These are phyloP conservation scores for Musa itinerans DNA, from an alignment of 176 grass and related monocot genomes.

Conservation along the genomic window DNA sequence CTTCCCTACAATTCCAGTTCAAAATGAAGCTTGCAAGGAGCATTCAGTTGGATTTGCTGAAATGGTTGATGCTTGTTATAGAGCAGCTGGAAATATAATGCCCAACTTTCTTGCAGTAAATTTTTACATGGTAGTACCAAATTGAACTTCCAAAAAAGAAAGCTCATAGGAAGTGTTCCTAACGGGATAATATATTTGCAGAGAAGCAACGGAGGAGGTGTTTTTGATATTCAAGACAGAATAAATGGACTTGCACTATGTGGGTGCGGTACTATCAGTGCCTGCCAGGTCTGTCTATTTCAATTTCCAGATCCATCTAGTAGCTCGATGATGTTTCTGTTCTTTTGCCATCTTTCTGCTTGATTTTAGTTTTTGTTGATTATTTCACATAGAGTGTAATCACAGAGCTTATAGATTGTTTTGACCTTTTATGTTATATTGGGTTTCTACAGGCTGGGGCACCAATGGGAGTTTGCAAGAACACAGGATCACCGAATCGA, in stretches of 20 bases:
- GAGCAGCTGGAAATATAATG: conserved; percentile 76
- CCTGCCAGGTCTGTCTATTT: conserved; percentile 62
- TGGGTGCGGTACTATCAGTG: conserved; percentile 58
- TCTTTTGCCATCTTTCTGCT: not conserved
- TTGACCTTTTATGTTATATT: not conserved
- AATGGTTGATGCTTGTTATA: conserved; percentile 86
- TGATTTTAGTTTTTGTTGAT: not conserved
- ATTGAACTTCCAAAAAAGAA: not conserved
- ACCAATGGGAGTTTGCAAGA: conserved; percentile 25
- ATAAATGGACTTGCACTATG: conserved; percentile 79
- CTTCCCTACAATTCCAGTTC: conserved; percentile 72
- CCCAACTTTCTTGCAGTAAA: conserved; percentile 89
- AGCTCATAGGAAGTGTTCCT: conserved; percentile 2
- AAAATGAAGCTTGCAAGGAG: conserved; percentile 94
- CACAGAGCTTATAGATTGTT: no score
- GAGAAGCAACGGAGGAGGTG: conserved; percentile 75
- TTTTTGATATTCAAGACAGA: conserved; percentile 87
- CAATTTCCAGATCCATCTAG: not conserved
- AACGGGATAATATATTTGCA: conserved; percentile 32
- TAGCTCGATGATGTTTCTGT: no score
- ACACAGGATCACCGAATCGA: conserved; percentile 8
- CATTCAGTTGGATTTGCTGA: conserved; percentile 66
- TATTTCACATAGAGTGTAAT: no score
- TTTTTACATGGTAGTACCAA: conserved; percentile 82
- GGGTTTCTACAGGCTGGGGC: conserved; percentile 13